Percentiles rank a stretch among this genome's conserved stretches.
phyloP scores from a whole-genome alignment of 2,329 filamentous ascomycete species.

The Epichloe brachyelytri region DNA sequence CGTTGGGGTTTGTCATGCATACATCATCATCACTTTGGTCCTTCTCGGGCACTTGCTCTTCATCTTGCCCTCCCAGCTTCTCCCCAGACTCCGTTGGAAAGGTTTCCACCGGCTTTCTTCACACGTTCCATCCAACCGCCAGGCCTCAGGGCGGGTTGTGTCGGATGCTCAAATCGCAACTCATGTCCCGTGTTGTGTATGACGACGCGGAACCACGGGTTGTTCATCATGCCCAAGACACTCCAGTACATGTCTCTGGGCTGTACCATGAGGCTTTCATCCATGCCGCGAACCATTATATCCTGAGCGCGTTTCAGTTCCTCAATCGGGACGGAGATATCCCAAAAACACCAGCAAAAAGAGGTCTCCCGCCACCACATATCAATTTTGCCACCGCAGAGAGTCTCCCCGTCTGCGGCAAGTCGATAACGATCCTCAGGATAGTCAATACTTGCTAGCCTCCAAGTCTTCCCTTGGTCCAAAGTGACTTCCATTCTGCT shows the following conservation, averaged over 20 bases:
- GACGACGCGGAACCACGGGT: conserved; percentile 78
- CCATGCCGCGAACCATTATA: conserved; percentile 76
- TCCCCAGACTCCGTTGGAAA: conserved; percentile 81
- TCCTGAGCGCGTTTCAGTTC: conserved; percentile 54
- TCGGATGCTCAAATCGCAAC: conserved; percentile 78
- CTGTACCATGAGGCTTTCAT: conserved; percentile 76
- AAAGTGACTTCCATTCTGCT: conserved; percentile 74
- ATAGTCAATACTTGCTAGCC: conserved; percentile 63
- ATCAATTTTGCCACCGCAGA: conserved; percentile 68
- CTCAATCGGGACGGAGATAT: conserved; percentile 49
- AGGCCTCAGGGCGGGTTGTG: conserved; percentile 61
- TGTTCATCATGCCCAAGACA: conserved; percentile 96
- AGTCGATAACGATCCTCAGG: conserved; percentile 72
- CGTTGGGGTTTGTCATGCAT: conserved; percentile 59
- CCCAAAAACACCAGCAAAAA: conserved; percentile 94
- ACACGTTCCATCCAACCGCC: conserved; percentile 92
- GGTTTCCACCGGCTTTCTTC: conserved; percentile 68
- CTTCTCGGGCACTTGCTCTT: conserved; percentile 30
- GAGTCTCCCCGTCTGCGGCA: conserved; percentile 40
- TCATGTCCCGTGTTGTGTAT: conserved; percentile 51
- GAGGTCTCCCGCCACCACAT: conserved; percentile 69
- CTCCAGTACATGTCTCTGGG: conserved; percentile 95
- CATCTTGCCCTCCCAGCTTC: conserved; percentile 39
- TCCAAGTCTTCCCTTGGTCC: conserved; percentile 73
- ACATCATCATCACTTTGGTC: conserved; percentile 45